Evolutionary conservation across 1,284 basidiomycete genomes (phyloP).

Genomic region (Boletellus deceptivus): DNA sequence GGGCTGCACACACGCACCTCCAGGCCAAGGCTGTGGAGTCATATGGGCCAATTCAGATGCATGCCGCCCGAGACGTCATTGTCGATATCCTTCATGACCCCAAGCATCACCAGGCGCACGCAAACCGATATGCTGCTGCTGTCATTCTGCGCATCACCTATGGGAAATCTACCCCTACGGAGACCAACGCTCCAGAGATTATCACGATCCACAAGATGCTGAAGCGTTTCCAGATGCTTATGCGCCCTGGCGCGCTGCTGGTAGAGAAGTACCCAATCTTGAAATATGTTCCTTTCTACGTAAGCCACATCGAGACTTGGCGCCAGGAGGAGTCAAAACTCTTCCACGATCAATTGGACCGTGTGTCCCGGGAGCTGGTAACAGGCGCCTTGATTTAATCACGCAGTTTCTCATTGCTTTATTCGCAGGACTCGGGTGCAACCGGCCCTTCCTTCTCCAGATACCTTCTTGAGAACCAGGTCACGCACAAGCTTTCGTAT

Average conservation of each 20-base stretch:
- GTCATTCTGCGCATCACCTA: constrained; percentile 50
- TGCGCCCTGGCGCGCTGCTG: constrained; percentile 39
- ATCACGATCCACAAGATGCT: constrained; percentile 36
- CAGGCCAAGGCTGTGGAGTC: constrained; percentile 36
- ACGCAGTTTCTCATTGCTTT: neutral
- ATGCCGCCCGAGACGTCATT: constrained; percentile 37
- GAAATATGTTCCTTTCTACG: constrained; percentile 39
- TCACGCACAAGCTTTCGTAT: constrained; percentile 25
- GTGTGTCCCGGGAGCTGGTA: constrained; percentile 37
- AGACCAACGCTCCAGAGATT: constrained; percentile 43
- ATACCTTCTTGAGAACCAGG: constrained; percentile 33
- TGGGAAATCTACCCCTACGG: constrained; percentile 45
- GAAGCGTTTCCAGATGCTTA: constrained; percentile 36
- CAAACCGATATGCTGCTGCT: constrained; percentile 43
- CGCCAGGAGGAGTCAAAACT: constrained; percentile 44
- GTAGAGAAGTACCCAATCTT: constrained; percentile 44
- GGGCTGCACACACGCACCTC: constrained; percentile 40
- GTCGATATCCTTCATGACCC: constrained; percentile 41
- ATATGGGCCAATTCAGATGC: constrained; percentile 39
- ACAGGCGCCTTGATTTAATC: neutral
- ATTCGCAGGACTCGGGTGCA: constrained; percentile 17
- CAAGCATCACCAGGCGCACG: constrained; percentile 37
- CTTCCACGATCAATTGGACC: constrained; percentile 38
- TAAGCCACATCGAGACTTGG: constrained; percentile 34
- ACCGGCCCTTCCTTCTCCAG: constrained; percentile 30